These are phyloP conservation scores for Pseudogymnoascus destructans DNA, from an alignment of 2,329 filamentous ascomycete genomes.

Conservation along the genomic window DNA sequence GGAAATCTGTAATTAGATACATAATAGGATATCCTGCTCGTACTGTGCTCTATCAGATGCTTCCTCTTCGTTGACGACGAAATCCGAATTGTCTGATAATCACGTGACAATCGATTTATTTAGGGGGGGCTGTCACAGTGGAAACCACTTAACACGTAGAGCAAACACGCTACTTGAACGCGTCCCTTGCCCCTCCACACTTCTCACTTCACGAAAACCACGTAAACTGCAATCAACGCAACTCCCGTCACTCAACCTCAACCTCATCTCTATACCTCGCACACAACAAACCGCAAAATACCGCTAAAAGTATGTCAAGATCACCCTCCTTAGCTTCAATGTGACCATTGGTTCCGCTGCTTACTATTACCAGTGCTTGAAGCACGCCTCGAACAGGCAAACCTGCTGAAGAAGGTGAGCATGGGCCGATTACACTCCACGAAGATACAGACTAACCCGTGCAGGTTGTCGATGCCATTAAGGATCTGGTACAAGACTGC, in stretches of 20 bases:
- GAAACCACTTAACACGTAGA: constrained; percentile 10
- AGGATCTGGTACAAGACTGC: constrained; percentile 98
- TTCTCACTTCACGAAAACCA: constrained; percentile 8
- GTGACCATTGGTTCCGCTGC: background rate
- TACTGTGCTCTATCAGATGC: background rate
- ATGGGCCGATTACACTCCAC: background rate
- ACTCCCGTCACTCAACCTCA: background rate
- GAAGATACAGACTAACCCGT: constrained; percentile 17
- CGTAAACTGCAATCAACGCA: constrained; percentile 3
- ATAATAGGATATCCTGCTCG: background rate
- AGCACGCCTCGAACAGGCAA: constrained; percentile 90
- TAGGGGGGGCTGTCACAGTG: background rate
- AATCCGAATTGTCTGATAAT: background rate
- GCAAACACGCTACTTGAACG: constrained; percentile 8
- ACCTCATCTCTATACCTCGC: background rate
- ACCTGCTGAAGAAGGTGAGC: constrained; percentile 82
- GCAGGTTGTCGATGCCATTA: constrained; percentile 96
- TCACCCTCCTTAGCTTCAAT: background rate
- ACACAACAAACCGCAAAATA: constrained; percentile 8
- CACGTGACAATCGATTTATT: background rate
- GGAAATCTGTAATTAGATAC: constrained; percentile 1
- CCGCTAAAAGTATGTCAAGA: constrained; percentile 2
- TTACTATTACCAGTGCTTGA: constrained; percentile 54
- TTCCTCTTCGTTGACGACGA: background rate
- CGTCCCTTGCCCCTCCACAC: constrained; percentile 6